A percentile compares a stretch with the other conserved stretches of the same genome.
phyloP scores from a whole-genome alignment of 2,329 filamentous ascomycete species.

The Diaporthe batatas region DNA sequence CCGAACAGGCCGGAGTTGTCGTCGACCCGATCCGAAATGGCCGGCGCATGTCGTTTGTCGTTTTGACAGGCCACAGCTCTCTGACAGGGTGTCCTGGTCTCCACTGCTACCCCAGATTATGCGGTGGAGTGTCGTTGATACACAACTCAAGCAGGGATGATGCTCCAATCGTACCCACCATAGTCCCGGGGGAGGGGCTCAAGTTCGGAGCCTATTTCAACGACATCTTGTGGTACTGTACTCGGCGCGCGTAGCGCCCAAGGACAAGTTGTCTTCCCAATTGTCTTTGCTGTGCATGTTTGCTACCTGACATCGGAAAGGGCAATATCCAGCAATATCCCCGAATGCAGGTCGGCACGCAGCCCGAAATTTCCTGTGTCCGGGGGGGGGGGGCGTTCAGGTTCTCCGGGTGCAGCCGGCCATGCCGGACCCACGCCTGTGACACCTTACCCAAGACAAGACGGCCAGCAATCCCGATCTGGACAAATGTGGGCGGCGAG shows the following conservation, averaged over 20 bases:
- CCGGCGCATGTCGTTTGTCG: constrained; percentile 1
- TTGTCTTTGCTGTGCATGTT: constrained; percentile 9
- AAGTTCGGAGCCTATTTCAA: constrained; percentile 35
- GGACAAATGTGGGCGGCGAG: constrained; percentile 1
- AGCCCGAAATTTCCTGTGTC: constrained; percentile 12
- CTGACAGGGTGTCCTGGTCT: constrained; percentile 31
- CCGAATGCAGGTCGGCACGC: constrained; percentile 24
- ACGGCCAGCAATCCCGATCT: constrained; percentile 21
- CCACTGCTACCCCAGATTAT: constrained; percentile 36
- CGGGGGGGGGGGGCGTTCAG: not conserved
- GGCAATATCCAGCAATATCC: constrained; percentile 15
- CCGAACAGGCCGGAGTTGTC: constrained; percentile 14
- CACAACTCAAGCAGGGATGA: constrained; percentile 34
- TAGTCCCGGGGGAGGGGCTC: constrained; percentile 27
- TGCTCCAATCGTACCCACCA: constrained; percentile 35
- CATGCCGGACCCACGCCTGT: constrained; percentile 2
- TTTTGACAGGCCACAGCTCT: not conserved
- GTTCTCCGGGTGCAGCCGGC: constrained; percentile 39
- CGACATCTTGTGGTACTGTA: constrained; percentile 40
- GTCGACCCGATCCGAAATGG: constrained; percentile 17
- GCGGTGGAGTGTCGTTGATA: constrained; percentile 29
- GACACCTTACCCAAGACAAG: constrained; percentile 24
- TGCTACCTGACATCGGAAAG: constrained; percentile 32
- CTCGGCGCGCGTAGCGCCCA: constrained; percentile 14
- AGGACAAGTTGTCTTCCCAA: not conserved